Percentiles rank a stretch among this genome's conserved stretches.
phyloP scores from a whole-genome alignment of 768 basidiomycete genomes.

The Tulasnella sp. region DNA sequence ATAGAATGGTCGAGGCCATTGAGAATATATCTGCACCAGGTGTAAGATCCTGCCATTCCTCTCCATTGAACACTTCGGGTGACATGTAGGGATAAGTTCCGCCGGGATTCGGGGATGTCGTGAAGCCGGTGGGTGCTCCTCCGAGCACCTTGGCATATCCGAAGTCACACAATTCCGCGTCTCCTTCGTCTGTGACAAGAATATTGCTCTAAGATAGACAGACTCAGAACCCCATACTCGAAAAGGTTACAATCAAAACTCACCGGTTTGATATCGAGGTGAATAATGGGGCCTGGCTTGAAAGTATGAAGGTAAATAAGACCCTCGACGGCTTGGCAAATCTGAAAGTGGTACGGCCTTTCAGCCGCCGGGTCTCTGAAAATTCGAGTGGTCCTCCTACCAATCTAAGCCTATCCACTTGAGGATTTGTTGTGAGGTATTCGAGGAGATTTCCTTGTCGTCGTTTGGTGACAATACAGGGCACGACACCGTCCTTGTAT shows the following conservation, averaged over 20 bases:
- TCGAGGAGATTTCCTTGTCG: neutral
- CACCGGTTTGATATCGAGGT: constrained; percentile 13
- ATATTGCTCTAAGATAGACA: neutral
- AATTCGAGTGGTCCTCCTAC: neutral
- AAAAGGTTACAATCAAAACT: neutral
- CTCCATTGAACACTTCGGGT: constrained; percentile 16
- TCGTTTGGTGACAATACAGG: neutral
- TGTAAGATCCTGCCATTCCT: neutral
- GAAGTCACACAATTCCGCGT: constrained; percentile 21
- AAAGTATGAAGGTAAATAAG: neutral
- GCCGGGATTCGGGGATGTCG: neutral
- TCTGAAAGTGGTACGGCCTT: neutral
- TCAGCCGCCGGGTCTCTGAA: neutral
- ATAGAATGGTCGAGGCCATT: neutral
- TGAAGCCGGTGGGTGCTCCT: constrained; percentile 9
- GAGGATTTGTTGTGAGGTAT: neutral
- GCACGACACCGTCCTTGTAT: neutral
- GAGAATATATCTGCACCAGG: neutral
- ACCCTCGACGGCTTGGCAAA: neutral
- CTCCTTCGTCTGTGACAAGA: constrained; percentile 18
- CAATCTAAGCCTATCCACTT: neutral
- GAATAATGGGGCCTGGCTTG: neutral
- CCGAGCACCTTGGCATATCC: constrained; percentile 11
- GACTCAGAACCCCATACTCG: neutral
- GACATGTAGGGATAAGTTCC: constrained; percentile 17